Evolutionary conservation across 2,329 filamentous ascomycete species (phyloP).

Genomic region (Xylaria polymorpha): DNA sequence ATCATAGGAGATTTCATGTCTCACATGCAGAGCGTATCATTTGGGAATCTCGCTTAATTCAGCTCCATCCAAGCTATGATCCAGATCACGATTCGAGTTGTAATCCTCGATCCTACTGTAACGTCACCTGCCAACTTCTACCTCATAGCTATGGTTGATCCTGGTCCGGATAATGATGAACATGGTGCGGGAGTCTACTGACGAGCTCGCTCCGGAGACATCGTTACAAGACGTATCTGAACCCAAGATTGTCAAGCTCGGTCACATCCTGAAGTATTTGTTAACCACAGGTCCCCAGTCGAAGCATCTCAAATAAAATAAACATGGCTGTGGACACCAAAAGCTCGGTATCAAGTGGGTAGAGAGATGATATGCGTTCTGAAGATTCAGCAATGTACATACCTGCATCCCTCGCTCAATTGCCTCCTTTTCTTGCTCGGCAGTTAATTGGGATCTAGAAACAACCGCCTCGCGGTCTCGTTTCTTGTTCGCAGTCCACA

Average conservation of each 20-base stretch:
- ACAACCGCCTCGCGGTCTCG: slow-evolving; percentile 59
- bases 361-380: no score
- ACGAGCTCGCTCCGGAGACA: not conserved
- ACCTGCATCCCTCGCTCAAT: slow-evolving; percentile 64
- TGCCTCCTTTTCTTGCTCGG: slow-evolving; percentile 61
- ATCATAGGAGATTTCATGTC: not conserved
- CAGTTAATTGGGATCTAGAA: slow-evolving; percentile 40
- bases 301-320: not conserved
- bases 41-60: not conserved
- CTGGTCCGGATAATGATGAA: not conserved
- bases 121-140: not conserved
- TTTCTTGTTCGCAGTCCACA: slow-evolving; percentile 65
- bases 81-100: not conserved
- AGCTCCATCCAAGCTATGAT: not conserved
- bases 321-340: not conserved
- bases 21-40: not conserved
- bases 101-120: not conserved
- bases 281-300: not conserved
- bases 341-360: not conserved
- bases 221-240: slow-evolving; percentile 35
- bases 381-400: not conserved
- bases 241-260: slow-evolving; percentile 37
- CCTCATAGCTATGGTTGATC: not conserved
- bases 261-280: slow-evolving; percentile 31
- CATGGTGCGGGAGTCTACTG: not conserved